Evolutionary conservation across 768 basidiomycete species (phyloP).

Genomic region (Tephrocybe sp.): DNA sequence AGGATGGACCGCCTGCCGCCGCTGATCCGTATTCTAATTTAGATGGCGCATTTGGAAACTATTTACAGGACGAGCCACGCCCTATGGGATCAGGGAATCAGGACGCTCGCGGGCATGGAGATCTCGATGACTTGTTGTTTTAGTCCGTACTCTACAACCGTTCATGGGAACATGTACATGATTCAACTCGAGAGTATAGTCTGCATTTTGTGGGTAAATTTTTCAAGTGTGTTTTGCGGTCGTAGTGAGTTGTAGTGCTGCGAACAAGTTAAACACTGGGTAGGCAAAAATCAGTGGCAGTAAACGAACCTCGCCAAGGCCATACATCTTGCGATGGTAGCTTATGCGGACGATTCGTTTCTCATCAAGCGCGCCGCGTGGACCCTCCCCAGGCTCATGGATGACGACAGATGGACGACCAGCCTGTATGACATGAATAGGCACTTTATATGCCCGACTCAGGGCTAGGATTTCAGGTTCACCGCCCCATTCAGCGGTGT

Average conservation of each 20-base stretch:
- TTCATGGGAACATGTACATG: constrained; percentile 15
- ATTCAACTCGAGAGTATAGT: constrained; percentile 21
- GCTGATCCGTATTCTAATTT: constrained; percentile 83
- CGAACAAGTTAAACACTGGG: constrained; percentile 11
- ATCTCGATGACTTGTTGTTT: constrained; percentile 70
- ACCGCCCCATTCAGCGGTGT: constrained; percentile 94
- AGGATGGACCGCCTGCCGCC: constrained; percentile 35
- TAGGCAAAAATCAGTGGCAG: not conserved
- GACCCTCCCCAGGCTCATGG: constrained; percentile 61
- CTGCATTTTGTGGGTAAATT: constrained; percentile 25
- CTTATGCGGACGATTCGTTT: constrained; percentile 66
- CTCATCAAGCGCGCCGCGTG: constrained; percentile 25
- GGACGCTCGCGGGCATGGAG: constrained; percentile 35
- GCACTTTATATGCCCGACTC: constrained; percentile 72
- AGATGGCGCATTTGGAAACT: constrained; percentile 72
- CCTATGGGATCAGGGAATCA: constrained; percentile 49
- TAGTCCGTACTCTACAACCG: constrained; percentile 22
- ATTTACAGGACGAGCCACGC: constrained; percentile 68
- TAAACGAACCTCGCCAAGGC: constrained; percentile 83
- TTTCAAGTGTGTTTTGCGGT: constrained; percentile 39
- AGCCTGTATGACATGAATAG: constrained; percentile 89
- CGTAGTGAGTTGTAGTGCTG: constrained; percentile 89
- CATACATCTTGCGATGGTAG: constrained; percentile 93
- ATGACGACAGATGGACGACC: constrained; percentile 80
- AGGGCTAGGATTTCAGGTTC: constrained; percentile 96